Conservation (phyloP, 2,329 filamentous ascomycete genomes). For the Pseudogymnoascus sp. region DNA sequence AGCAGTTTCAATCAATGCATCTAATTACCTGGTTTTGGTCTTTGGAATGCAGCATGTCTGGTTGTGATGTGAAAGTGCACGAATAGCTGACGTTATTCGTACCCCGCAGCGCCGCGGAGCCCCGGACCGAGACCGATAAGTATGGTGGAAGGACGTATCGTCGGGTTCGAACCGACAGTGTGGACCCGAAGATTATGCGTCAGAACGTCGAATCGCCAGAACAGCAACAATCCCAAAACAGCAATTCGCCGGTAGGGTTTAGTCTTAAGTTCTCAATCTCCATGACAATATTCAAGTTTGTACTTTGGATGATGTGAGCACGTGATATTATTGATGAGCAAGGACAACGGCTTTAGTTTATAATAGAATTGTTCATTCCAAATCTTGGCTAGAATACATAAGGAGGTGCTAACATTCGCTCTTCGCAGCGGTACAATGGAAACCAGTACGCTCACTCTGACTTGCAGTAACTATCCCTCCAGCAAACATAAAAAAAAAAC, state of each 20-base stretch:
- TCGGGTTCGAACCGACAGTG: not conserved
- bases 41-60: not conserved
- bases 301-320: not conserved
- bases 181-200: not conserved
- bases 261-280: not conserved
- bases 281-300: not conserved
- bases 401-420: slow-evolving; percentile 1
- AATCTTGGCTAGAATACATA: slow-evolving; percentile 8
- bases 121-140: not conserved
- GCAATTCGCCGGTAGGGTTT: not conserved
- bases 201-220: not conserved
- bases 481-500: not conserved
- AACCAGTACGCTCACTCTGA: not conserved
- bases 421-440: slow-evolving; percentile 1
- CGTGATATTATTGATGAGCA: not conserved
- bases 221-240: not conserved
- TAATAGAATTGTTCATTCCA: not conserved
- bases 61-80: not conserved
- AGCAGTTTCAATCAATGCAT: not conserved
- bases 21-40: not conserved
- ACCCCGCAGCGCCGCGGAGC: not conserved
- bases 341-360: not conserved
- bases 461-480: not conserved
- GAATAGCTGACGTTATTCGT: not conserved
- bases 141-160: not conserved